Evolutionary conservation across 331 rosid genomes (phyloP).

Genomic region (Malus hybrid): DNA sequence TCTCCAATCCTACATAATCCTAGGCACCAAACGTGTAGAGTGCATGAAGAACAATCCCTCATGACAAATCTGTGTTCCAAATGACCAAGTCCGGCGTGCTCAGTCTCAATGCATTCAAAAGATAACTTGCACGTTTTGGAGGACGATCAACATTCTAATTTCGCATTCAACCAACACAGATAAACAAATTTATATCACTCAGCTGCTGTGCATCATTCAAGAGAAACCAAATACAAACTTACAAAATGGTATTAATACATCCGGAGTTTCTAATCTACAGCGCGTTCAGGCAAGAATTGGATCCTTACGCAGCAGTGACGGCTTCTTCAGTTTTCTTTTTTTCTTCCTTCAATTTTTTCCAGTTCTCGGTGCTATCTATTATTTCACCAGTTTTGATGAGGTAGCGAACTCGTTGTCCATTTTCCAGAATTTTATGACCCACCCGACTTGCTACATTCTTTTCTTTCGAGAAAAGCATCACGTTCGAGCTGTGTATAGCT

Average conservation of each 20-base stretch:
- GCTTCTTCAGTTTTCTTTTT: conserved; percentile 57
- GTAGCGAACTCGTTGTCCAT: conserved; percentile 77
- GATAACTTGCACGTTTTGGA: neutral
- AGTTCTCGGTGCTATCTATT: conserved; percentile 57
- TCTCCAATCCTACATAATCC: neutral
- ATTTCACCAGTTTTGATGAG: conserved; percentile 91
- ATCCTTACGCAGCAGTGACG: conserved; percentile 34
- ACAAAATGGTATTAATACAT: conserved; percentile 9
- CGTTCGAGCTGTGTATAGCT: conserved; percentile 91
- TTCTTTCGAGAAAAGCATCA: conserved; percentile 93
- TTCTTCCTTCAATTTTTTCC: conserved; percentile 74
- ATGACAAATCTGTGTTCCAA: too few species aligned
- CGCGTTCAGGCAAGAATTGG: conserved; percentile 14
- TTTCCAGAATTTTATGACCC: conserved; percentile 77
- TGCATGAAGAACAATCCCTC: neutral
- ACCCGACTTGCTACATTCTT: conserved; percentile 86
- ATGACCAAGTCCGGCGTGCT: neutral
- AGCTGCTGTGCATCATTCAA: conserved; percentile 6
- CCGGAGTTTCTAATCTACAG: conserved; percentile 28
- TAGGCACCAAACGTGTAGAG: neutral
- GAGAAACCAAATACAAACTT: conserved; percentile 9
- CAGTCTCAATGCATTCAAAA: too few species aligned
- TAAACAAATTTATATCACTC: conserved; percentile 11
- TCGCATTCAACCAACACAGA: conserved; percentile 1
- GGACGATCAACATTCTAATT: neutral